These are phyloP conservation scores for Tillandsia fasciculata DNA, from an alignment of 176 grass and related monocot species.

Conservation along the genomic window DNA sequence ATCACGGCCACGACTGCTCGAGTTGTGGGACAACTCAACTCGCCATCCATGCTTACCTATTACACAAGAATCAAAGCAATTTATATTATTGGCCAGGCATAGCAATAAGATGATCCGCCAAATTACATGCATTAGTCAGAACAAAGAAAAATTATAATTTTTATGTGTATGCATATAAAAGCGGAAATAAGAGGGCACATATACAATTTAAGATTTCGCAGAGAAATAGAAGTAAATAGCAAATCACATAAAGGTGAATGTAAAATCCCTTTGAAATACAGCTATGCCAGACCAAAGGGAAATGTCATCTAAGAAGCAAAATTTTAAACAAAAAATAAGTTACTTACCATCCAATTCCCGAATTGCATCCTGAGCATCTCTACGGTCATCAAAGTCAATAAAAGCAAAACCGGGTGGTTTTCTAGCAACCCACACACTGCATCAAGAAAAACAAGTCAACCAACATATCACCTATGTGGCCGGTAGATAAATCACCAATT, in stretches of 20 bases:
- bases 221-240: background rate
- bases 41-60: conserved; percentile 95
- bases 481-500: background rate
- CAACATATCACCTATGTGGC: background rate
- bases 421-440: conserved; percentile 89
- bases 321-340: background rate
- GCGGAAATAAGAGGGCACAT: background rate
- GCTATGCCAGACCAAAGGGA: background rate
- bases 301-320: conserved; percentile 7
- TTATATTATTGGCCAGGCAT: background rate
- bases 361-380: conserved; percentile 88
- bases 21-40: conserved; percentile 72
- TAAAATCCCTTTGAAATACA: background rate
- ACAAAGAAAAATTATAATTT: background rate
- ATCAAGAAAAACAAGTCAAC: conserved; percentile 13
- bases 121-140: background rate
- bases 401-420: conserved; percentile 97
- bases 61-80: conserved; percentile 13
- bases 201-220: background rate
- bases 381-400: conserved; percentile 79
- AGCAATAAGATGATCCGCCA: background rate
- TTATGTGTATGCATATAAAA: background rate
- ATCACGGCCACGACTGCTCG: conserved; percentile 56
- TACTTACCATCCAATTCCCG: conserved; percentile 80
- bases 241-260: background rate